Evolutionary conservation across 176 grass and related monocot genomes (phyloP).

Genomic region (Carex parvula): DNA sequence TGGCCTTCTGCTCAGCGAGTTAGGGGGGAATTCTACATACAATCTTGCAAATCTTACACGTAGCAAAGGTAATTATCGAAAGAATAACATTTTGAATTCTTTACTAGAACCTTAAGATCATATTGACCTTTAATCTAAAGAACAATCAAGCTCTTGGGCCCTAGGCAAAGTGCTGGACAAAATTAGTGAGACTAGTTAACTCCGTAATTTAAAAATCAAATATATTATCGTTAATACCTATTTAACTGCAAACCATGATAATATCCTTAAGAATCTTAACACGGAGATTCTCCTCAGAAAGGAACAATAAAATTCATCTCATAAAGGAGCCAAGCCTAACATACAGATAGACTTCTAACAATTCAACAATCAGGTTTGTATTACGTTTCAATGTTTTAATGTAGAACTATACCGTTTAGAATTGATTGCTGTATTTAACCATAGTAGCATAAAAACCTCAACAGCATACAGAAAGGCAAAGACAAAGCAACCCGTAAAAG

Average conservation of each 20-base stretch:
- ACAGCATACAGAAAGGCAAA: not conserved
- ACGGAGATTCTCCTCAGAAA: not conserved
- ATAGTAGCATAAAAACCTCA: not conserved
- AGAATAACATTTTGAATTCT: not conserved
- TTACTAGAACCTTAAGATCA: not conserved
- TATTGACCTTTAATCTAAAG: not conserved
- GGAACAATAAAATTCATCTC: not conserved
- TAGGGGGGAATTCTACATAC: not conserved
- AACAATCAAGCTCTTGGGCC: not conserved
- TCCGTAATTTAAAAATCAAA: not conserved
- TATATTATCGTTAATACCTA: not conserved
- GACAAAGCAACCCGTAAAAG: not conserved
- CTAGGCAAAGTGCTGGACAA: not conserved
- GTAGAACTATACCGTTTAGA: not conserved
- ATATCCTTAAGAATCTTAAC: not conserved
- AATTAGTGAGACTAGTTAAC: not conserved
- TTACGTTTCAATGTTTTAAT: not conserved
- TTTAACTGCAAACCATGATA: not conserved
- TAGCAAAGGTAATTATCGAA: not conserved
- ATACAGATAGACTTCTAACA: not conserved
- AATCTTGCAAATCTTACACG: not conserved
- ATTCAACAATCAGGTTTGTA: not conserved
- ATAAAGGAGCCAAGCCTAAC: not conserved
- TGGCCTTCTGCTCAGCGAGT: not conserved
- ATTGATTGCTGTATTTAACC: not conserved